Evolutionary conservation across 23 red algal genomes (phyloP).

Genomic region (Gracilaria vermiculophylla): DNA sequence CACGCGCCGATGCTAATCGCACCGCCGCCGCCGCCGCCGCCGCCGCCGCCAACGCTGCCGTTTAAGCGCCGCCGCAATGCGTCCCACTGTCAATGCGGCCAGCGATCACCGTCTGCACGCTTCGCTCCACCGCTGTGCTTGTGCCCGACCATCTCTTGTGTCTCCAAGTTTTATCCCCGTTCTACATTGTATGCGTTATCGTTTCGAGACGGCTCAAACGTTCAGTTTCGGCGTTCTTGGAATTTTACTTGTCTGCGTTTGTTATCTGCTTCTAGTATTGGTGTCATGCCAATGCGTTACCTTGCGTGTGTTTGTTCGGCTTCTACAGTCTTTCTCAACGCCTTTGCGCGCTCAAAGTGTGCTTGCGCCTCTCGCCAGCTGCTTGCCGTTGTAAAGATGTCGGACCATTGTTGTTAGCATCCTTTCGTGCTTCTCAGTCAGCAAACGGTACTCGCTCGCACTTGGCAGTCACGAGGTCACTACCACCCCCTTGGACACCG

Average conservation of each 20-base stretch:
- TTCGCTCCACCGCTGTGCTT: background rate
- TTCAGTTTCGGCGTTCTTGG: conserved; percentile 14
- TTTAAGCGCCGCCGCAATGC: background rate
- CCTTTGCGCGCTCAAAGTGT: background rate
- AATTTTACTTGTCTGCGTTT: background rate
- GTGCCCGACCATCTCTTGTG: background rate
- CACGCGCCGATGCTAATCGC: too few species aligned
- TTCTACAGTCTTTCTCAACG: background rate
- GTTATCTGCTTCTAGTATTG: background rate
- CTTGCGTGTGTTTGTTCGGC: background rate
- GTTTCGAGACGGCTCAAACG: conserved; percentile 29
- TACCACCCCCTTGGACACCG: too few species aligned
- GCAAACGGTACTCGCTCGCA: background rate
- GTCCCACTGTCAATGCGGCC: background rate
- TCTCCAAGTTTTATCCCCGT: background rate
- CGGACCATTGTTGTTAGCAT: conserved; percentile 10
- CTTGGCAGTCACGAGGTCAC: too few species aligned
- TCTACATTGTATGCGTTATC: conserved; percentile 6
- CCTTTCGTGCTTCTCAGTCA: background rate
- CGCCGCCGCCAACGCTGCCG: background rate
- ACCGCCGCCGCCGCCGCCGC: background rate
- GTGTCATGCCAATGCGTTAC: background rate
- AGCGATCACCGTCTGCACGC: background rate
- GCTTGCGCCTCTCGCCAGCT: background rate
- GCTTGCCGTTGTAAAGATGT: conserved; percentile 2